Evolutionary conservation across 169 alveolate species (phyloP).

Genomic region (Besnoitia besnoiti): DNA sequence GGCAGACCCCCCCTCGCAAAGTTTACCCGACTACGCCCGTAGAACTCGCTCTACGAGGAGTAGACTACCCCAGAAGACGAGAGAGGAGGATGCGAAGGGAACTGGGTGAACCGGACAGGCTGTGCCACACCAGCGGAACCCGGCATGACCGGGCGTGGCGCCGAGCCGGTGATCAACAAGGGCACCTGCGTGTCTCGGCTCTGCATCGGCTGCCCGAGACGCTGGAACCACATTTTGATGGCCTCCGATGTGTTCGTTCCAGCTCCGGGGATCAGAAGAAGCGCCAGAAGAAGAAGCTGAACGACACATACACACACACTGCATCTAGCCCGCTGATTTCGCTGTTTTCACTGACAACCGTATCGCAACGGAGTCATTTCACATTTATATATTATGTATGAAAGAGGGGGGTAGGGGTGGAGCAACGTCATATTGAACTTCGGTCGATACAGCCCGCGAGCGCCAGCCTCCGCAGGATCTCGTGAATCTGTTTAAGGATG

Average conservation of each 20-base stretch:
- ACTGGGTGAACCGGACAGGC: neutral
- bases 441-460: too few species aligned
- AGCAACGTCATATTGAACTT: neutral
- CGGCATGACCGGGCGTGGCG: neutral
- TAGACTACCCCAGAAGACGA: neutral
- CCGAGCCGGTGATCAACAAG: neutral
- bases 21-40: too few species aligned
- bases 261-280: neutral
- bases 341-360: neutral
- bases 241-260: conserved; percentile 22
- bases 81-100: neutral
- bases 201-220: neutral
- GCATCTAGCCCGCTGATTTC: neutral
- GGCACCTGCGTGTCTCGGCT: conserved; percentile 6
- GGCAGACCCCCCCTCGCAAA: too few species aligned
- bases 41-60: neutral
- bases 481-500: too few species aligned
- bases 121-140: neutral
- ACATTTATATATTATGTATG: neutral
- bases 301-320: neutral
- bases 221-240: conserved; percentile 1
- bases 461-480: too few species aligned
- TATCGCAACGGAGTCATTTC: neutral
- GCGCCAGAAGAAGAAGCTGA: conserved; percentile 25
- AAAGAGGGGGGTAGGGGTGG: neutral